Percentiles rank a stretch among this genome's conserved stretches.
Conservation (phyloP, 2,329 filamentous ascomycete genomes). For the Fusarium albosuccineum region DNA sequence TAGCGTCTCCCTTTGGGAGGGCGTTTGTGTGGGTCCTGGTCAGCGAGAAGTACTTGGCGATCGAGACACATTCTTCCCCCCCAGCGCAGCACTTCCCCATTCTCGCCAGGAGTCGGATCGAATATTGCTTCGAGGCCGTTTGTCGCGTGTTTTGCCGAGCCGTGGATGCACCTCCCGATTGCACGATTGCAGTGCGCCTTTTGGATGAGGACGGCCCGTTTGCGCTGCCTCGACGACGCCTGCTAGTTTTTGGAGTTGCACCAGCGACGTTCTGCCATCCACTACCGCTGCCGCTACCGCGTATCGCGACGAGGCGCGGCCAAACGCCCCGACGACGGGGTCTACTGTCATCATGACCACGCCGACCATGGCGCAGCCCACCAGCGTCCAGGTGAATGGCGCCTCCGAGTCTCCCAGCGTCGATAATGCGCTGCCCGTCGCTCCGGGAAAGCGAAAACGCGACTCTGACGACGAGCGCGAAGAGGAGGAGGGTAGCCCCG, state of each 20-base stretch:
- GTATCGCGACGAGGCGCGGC: constrained; percentile 58
- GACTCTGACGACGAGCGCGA: constrained; percentile 60
- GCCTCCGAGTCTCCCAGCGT: constrained; percentile 52
- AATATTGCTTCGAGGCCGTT: constrained; percentile 41
- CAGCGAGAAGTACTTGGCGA: constrained; percentile 50
- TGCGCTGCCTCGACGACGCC: constrained; percentile 53
- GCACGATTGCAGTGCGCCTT: constrained; percentile 49
- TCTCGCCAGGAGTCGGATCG: constrained; percentile 43
- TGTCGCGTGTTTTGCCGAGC: constrained; percentile 42
- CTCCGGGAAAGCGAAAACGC: constrained; percentile 70
- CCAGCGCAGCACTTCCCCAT: constrained; percentile 49
- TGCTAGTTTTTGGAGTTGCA: constrained; percentile 54
- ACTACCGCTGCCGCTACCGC: constrained; percentile 54
- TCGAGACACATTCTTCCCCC: constrained; percentile 56
- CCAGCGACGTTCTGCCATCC: constrained; percentile 47
- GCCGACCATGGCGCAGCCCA: constrained; percentile 58
- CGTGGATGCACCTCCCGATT: constrained; percentile 44
- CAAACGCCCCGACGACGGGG: constrained; percentile 45
- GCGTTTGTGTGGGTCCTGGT: constrained; percentile 47
- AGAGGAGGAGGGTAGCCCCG: constrained; percentile 47
- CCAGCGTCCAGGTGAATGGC: constrained; percentile 57
- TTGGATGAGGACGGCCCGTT: constrained; percentile 50
- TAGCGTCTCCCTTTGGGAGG: constrained; percentile 47
- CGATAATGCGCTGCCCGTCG: constrained; percentile 49
- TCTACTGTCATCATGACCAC: constrained; percentile 43